Evolutionary conservation across 306 rosid species (phyloP).

Genomic region (Prunus kanzakura): DNA sequence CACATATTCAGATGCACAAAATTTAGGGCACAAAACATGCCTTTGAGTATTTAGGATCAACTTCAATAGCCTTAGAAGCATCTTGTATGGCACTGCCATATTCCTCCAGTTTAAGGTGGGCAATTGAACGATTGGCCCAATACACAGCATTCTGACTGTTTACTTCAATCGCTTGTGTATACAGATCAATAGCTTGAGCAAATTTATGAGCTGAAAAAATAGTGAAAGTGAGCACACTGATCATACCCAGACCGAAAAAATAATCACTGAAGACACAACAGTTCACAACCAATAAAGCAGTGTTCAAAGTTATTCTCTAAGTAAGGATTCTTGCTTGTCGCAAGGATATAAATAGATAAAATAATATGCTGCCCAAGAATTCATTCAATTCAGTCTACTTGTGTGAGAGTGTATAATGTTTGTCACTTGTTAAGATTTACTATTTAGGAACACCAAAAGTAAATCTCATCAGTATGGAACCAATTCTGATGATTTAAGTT

Average conservation of each 20-base stretch:
- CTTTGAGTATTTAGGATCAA: conserved; percentile 92
- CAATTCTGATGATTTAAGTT: conserved; percentile 3
- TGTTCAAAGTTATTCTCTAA: conserved; percentile 1
- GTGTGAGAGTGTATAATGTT: neutral
- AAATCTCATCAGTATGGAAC: neutral
- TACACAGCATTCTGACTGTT: conserved; percentile 80
- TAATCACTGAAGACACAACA: conserved; percentile 10
- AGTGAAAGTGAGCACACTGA: conserved; percentile 29
- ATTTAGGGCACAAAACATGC: conserved; percentile 36
- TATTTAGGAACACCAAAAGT: neutral
- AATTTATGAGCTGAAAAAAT: conserved; percentile 76
- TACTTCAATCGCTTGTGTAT: conserved; percentile 78
- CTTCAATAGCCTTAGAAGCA: conserved; percentile 87
- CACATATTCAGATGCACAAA: conserved; percentile 12
- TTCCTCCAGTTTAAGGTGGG: conserved; percentile 90
- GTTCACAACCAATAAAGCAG: conserved; percentile 16
- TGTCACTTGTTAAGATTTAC: neutral
- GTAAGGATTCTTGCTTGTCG: neutral
- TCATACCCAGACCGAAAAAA: neutral
- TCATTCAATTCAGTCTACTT: neutral
- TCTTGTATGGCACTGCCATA: conserved; percentile 96
- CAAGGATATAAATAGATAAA: neutral
- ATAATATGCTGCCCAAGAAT: neutral
- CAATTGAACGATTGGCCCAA: conserved; percentile 92
- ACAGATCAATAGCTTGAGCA: conserved; percentile 78